phyloP scores from a whole-genome alignment of 768 basidiomycete genomes.

The Hypholoma fasciculare region DNA sequence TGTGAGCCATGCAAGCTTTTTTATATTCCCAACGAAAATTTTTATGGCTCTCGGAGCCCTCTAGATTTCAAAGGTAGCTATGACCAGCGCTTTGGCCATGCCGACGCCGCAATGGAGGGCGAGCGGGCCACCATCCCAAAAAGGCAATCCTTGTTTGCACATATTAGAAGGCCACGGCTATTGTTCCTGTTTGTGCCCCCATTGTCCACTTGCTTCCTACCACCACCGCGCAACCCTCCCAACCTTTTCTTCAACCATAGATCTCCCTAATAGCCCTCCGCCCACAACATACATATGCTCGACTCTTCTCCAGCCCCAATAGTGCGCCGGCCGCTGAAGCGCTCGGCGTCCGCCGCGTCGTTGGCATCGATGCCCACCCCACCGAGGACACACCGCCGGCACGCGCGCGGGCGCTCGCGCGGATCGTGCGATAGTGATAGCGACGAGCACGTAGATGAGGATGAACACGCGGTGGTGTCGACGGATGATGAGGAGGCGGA shows the following conservation, averaged over 20 bases:
- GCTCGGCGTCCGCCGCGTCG: constrained; percentile 63
- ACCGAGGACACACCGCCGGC: constrained; percentile 56
- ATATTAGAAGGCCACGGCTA: too few relatives aligned
- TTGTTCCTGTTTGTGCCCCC: too few relatives aligned
- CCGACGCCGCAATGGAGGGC: too few relatives aligned
- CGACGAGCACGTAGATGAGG: constrained; percentile 33
- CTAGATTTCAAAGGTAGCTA: too few relatives aligned
- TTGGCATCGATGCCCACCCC: constrained; percentile 69
- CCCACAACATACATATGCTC: constrained; percentile 10
- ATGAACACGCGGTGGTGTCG: constrained; percentile 32
- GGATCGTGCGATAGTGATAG: constrained; percentile 47
- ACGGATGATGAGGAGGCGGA: constrained; percentile 36
- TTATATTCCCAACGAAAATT: too few relatives aligned
- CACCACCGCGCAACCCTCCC: too few relatives aligned
- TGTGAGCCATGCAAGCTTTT: too few relatives aligned
- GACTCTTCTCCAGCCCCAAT: constrained; percentile 22
- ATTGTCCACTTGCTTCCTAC: too few relatives aligned
- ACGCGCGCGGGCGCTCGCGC: constrained; percentile 41
- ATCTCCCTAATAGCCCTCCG: neutral
- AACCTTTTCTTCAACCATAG: neutral
- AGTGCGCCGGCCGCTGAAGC: constrained; percentile 47
- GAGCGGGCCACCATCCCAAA: too few relatives aligned
- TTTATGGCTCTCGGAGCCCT: too few relatives aligned
- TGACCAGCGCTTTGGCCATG: too few relatives aligned
- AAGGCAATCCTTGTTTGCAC: too few relatives aligned